Conservation (phyloP, 2,329 filamentous ascomycete genomes). For the Capronia americana region DNA sequence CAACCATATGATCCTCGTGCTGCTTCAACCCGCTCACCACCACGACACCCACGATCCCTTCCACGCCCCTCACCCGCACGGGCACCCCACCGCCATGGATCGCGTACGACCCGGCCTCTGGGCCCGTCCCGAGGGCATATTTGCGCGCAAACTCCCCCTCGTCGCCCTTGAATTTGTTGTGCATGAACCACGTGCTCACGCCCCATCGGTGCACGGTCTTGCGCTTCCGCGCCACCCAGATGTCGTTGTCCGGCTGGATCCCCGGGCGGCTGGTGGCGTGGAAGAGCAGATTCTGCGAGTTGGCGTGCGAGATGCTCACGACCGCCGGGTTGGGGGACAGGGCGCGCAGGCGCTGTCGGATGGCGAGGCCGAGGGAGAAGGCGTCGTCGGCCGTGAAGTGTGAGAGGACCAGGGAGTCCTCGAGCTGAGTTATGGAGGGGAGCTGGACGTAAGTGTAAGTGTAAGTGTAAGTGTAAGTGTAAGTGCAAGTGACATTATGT, state of each 20-base stretch:
- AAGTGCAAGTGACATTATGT: not conserved
- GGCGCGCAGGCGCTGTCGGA: slow-evolving; percentile 48
- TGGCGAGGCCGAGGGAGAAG: slow-evolving; percentile 47
- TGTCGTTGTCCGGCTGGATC: slow-evolving; percentile 72
- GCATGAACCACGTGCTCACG: slow-evolving; percentile 72
- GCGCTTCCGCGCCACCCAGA: slow-evolving; percentile 73
- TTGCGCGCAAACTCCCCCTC: slow-evolving; percentile 70
- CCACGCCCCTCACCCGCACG: slow-evolving; percentile 72
- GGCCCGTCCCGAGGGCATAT: slow-evolving; percentile 62
- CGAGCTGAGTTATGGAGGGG: slow-evolving; percentile 31
- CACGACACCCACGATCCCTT: slow-evolving; percentile 72
- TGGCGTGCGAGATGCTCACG: slow-evolving; percentile 49
- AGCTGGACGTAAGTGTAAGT: slow-evolving; percentile 22
- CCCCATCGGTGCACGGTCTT: slow-evolving; percentile 76
- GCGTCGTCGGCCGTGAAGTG: slow-evolving; percentile 50
- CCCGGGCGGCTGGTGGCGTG: slow-evolving; percentile 72
- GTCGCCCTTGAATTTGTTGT: slow-evolving; percentile 69
- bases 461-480: not conserved
- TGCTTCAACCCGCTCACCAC: slow-evolving; percentile 79
- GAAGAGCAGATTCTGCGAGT: slow-evolving; percentile 67
- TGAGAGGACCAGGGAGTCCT: slow-evolving; percentile 43
- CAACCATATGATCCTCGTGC: slow-evolving; percentile 76
- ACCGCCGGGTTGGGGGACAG: slow-evolving; percentile 47
- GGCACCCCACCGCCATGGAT: slow-evolving; percentile 81
- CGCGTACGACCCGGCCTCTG: slow-evolving; percentile 66